Percentiles rank a stretch among this genome's conserved stretches.
Evolutionary conservation across 176 grass and related monocot genomes (phyloP).

Genomic region (Urochloa ruziziensis): DNA sequence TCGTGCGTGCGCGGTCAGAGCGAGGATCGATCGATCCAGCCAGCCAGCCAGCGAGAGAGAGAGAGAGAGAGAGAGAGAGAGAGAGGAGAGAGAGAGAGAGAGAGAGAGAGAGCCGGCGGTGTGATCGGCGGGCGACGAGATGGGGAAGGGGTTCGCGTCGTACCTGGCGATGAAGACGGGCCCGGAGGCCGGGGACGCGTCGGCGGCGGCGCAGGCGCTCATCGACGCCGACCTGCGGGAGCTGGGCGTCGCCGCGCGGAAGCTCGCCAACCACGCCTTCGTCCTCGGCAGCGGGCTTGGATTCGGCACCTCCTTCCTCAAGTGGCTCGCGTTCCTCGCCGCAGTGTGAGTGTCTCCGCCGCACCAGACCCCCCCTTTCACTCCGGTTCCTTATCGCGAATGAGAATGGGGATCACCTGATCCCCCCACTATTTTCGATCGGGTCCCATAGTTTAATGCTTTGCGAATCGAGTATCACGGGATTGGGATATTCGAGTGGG

Average conservation of each 20-base stretch:
- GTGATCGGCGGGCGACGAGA: neutral
- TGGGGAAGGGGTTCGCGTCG: slow-evolving; percentile 28
- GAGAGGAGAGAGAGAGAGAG: neutral
- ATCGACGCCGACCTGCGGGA: slow-evolving; percentile 86
- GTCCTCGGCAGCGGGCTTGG: slow-evolving; percentile 60
- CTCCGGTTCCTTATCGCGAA: neutral
- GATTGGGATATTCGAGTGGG: neutral
- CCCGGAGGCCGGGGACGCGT: slow-evolving; percentile 25
- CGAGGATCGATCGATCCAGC: neutral
- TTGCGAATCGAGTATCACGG: neutral
- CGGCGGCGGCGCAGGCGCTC: slow-evolving; percentile 42
- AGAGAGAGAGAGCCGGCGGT: no score
- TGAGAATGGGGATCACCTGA: neutral
- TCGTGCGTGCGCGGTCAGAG: neutral
- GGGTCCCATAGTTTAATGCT: neutral
- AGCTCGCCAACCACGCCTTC: slow-evolving; percentile 74
- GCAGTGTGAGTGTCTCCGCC: slow-evolving; percentile 51
- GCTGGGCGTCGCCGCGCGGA: slow-evolving; percentile 53
- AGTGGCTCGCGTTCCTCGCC: slow-evolving; percentile 75
- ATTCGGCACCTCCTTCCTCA: slow-evolving; percentile 60
- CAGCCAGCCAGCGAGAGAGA: no score
- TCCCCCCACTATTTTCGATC: neutral
- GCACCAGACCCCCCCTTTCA: neutral
- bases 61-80: no score
- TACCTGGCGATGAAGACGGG: slow-evolving; percentile 62